phyloP scores from a whole-genome alignment of 2,329 filamentous ascomycete genomes.

The Aspergillus sclerotialis region DNA sequence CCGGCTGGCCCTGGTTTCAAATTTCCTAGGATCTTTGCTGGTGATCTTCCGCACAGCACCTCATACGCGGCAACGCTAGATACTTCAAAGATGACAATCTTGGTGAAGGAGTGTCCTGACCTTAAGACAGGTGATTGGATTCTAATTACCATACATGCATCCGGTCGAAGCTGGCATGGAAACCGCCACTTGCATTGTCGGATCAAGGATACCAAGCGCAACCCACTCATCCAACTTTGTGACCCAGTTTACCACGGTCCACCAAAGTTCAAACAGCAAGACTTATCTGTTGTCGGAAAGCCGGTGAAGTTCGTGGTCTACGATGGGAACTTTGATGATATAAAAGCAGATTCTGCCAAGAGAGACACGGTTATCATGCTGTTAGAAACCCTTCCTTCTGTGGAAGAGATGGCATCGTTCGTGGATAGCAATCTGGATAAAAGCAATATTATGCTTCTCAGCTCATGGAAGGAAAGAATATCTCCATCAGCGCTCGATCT shows the following conservation, averaged over 20 bases:
- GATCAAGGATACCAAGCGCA: slow-evolving; percentile 40
- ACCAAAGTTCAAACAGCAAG: neutral
- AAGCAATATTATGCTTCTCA: slow-evolving; percentile 26
- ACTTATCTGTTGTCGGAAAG: neutral
- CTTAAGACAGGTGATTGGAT: slow-evolving; percentile 50
- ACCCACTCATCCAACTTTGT: slow-evolving; percentile 37
- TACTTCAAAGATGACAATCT: slow-evolving; percentile 32
- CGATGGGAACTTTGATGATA: slow-evolving; percentile 34
- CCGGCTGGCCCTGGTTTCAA: slow-evolving; percentile 51
- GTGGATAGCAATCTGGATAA: slow-evolving; percentile 24
- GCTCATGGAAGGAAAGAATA: slow-evolving; percentile 53
- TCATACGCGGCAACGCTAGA: slow-evolving; percentile 3
- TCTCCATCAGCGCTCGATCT: slow-evolving; percentile 60
- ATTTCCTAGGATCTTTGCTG: slow-evolving; percentile 35
- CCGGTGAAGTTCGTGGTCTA: slow-evolving; percentile 22
- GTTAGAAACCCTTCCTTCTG: slow-evolving; percentile 33
- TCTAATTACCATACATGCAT: slow-evolving; percentile 20
- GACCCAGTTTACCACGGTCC: slow-evolving; percentile 12
- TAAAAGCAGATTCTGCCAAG: slow-evolving; percentile 22
- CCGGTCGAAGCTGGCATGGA: neutral
- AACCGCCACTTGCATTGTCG: slow-evolving; percentile 40
- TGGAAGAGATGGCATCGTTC: slow-evolving; percentile 38
- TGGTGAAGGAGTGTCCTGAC: slow-evolving; percentile 26
- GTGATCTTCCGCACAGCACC: no score
- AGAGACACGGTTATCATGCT: slow-evolving; percentile 24